Conservation (phyloP, 352 stramenopile species). For the Phytophthora citrophthora region DNA sequence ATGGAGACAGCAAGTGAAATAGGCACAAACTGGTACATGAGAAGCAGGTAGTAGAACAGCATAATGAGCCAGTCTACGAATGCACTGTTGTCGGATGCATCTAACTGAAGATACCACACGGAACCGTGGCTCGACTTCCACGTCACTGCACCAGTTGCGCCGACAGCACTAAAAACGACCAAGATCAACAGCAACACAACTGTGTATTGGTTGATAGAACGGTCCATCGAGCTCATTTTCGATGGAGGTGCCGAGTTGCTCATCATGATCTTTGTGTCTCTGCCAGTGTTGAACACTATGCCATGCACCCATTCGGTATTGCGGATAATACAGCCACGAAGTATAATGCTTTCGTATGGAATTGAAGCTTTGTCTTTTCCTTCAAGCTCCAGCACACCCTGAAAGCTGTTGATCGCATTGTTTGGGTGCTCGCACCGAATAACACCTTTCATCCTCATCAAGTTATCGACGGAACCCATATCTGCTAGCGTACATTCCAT, state of each 20-base stretch:
- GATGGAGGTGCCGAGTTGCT: slow-evolving; percentile 80
- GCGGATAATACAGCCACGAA: slow-evolving; percentile 92
- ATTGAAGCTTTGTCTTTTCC: slow-evolving; percentile 62
- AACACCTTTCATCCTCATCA: slow-evolving; percentile 60
- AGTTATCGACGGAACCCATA: slow-evolving; percentile 51
- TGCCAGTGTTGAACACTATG: slow-evolving; percentile 94
- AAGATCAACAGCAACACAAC: slow-evolving; percentile 70
- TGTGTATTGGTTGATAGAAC: slow-evolving; percentile 84
- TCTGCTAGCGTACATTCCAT: slow-evolving; percentile 71
- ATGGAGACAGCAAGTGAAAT: slow-evolving; percentile 98
- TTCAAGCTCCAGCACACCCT: slow-evolving; percentile 81
- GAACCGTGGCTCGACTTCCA: slow-evolving; percentile 56
- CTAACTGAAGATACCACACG: slow-evolving; percentile 67
- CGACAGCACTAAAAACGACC: slow-evolving; percentile 64
- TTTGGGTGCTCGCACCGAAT: slow-evolving; percentile 87
- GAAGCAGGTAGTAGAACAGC: slow-evolving; percentile 94
- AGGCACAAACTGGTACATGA: slow-evolving; percentile 98
- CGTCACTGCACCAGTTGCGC: slow-evolving; percentile 61
- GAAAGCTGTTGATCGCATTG: slow-evolving; percentile 91
- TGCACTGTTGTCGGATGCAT: slow-evolving; percentile 35
- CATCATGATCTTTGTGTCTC: slow-evolving; percentile 95
- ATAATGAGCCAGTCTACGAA: slow-evolving; percentile 80
- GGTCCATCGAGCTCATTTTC: slow-evolving; percentile 90
- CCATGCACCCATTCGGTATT: slow-evolving; percentile 94
- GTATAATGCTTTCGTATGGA: slow-evolving; percentile 86